Evolutionary conservation across 768 basidiomycete genomes (phyloP).

Genomic region (Russula sp.): DNA sequence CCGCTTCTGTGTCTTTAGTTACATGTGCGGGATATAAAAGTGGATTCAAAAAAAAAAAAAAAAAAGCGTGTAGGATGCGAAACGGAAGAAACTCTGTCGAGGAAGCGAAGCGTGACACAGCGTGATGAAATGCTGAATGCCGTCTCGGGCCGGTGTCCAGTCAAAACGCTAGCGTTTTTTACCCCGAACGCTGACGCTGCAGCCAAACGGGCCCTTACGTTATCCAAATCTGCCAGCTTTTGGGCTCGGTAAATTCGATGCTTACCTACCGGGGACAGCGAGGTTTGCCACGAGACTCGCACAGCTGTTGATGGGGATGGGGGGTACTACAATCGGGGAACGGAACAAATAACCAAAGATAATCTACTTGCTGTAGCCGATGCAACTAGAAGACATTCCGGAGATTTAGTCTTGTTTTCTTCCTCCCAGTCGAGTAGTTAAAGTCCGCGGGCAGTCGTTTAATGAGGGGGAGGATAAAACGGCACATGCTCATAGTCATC

Average conservation of each 20-base stretch:
- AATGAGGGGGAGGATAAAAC: not conserved
- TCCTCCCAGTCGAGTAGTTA: not conserved
- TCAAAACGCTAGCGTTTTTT: too few relatives aligned
- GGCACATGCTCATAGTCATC: not conserved
- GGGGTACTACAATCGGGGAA: not conserved
- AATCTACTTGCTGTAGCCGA: not conserved
- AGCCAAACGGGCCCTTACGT: too few relatives aligned
- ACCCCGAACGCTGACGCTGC: too few relatives aligned
- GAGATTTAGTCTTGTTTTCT: not conserved
- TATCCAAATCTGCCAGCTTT: not conserved
- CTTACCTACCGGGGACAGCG: not conserved
- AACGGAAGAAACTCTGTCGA: too few relatives aligned
- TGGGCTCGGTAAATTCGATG: not conserved
- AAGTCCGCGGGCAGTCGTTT: not conserved
- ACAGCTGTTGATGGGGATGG: not conserved
- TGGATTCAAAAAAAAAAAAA: too few relatives aligned
- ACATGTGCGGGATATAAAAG: too few relatives aligned
- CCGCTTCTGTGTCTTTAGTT: too few relatives aligned
- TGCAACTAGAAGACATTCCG: not conserved
- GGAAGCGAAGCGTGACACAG: too few relatives aligned
- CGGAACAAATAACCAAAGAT: conserved; percentile 1
- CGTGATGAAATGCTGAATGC: too few relatives aligned
- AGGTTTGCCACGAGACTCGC: conserved; percentile 2
- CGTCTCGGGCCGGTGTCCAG: too few relatives aligned
- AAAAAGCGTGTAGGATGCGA: too few relatives aligned